Evolutionary conservation across 169 alveolate genomes (phyloP), one percentile per base, ranked within the genome.

Genomic region (Miamiensis avidus): DNA sequence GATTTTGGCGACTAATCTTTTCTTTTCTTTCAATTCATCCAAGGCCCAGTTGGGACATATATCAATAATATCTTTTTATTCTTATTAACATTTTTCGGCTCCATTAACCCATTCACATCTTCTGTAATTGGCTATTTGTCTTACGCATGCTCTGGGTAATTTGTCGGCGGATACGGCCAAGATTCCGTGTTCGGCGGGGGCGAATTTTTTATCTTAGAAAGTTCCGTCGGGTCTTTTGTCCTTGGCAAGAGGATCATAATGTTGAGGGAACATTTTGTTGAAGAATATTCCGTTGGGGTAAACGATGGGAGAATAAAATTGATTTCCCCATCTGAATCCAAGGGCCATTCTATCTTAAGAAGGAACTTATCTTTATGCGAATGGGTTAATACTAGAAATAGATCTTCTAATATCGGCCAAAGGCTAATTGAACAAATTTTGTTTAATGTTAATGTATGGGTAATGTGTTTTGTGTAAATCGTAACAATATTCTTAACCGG

Each of bases 21-120:
- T 75, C 33, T 86, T 86, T 81, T 86, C 90, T 74, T 86, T 86
- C 87, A 86, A 74, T 28, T 74, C 78, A 34, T 86, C 90, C 29
- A 86, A 81, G 26, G 90, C 87, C 90, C 90, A 86, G 34, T 86
- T 86, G 20, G 90, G 90, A 76, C 90, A 86, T 29, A 86, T 81
- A 26, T 82, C 34, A 74, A 86, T 69, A 25, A 86, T 86, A 6
- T 86, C 85, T 30, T 86, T 73, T 64, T 78, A 76, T 86, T 86
- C 90, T 49, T 81, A 49, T 65, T 74, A 29, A 28, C 90, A 86
- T 65, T 86, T 86, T 64, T 75, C 79, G 15, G 65, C 33, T 28
- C 87, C 90, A 30, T 86, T 86, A 20, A 86, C 84, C 78, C 31
- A 79, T 74, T 73, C n/a, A 29, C 90, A 86, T 81, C 90, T 79